Percentiles rank a stretch among this genome's conserved stretches.
These are phyloP conservation scores for Cytospora piceae DNA, from an alignment of 2,329 filamentous ascomycete species.

Conservation along the genomic window DNA sequence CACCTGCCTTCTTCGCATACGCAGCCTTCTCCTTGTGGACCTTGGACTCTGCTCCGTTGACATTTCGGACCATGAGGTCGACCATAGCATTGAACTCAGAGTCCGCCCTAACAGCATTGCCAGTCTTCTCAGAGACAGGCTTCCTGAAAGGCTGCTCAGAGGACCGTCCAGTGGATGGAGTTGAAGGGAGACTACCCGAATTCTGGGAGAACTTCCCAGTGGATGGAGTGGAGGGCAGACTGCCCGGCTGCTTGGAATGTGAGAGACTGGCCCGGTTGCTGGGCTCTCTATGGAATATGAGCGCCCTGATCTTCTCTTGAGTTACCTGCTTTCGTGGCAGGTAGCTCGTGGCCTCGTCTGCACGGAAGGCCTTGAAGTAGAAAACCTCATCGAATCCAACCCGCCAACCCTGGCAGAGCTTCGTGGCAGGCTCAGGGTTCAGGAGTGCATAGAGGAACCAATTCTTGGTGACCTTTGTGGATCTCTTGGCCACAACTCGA, in stretches of 20 bases:
- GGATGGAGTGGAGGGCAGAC: neutral
- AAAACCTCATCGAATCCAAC: conserved; percentile 14
- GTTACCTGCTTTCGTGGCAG: conserved; percentile 12
- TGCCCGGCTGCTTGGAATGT: neutral
- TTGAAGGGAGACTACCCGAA: too few relatives aligned
- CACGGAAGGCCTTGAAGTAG: conserved; percentile 18
- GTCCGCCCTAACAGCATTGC: too few relatives aligned
- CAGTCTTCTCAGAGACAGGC: neutral
- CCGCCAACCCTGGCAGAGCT: conserved; percentile 19
- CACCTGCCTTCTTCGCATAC: neutral
- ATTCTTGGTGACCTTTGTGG: conserved; percentile 3
- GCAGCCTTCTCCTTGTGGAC: neutral
- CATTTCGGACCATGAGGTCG: neutral
- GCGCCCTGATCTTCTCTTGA: neutral
- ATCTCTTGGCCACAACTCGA: conserved; percentile 21
- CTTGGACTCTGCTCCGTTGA: neutral
- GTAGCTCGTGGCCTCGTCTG: neutral
- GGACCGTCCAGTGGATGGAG: neutral
- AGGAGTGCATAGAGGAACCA: conserved; percentile 18
- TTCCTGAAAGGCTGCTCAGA: neutral
- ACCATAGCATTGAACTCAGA: neutral
- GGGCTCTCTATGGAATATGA: neutral
- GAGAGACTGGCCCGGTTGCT: neutral
- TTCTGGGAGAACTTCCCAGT: neutral
- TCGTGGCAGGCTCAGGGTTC: neutral